Conservation (phyloP, 768 basidiomycete genomes). For the Russula foetens region DNA sequence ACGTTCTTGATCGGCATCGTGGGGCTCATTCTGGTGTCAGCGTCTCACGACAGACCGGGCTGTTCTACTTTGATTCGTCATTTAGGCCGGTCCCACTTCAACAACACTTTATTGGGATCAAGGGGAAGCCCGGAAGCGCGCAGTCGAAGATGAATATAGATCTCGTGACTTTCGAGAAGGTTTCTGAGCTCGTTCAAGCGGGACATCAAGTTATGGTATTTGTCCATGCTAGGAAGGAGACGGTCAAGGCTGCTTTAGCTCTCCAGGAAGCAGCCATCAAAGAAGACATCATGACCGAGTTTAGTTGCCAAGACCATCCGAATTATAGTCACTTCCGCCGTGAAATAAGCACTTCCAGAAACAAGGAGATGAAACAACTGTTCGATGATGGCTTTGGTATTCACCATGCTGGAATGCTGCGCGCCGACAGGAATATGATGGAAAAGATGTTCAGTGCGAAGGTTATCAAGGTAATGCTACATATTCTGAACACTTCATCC, state of each 20-base stretch:
- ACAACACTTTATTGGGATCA: conserved; percentile 92
- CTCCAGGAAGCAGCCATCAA: conserved; percentile 67
- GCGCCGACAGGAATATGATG: conserved; percentile 90
- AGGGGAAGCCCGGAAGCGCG: conserved; percentile 73
- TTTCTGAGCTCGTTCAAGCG: conserved; percentile 74
- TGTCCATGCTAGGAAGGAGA: conserved; percentile 97
- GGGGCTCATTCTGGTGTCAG: conserved; percentile 34
- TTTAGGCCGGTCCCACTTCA: conserved; percentile 95
- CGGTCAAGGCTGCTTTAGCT: conserved; percentile 81
- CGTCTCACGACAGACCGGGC: conserved; percentile 75
- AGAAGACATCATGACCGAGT: conserved; percentile 69
- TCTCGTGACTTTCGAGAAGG: conserved; percentile 81
- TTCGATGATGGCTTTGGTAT: conserved; percentile 93
- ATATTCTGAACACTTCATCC: background rate
- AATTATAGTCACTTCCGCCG: conserved; percentile 69
- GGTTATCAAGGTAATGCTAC: conserved; percentile 71
- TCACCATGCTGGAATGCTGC: conserved; percentile 97
- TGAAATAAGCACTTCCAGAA: conserved; percentile 72
- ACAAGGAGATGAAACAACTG: conserved; percentile 94
- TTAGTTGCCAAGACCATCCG: conserved; percentile 76
- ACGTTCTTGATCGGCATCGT: background rate
- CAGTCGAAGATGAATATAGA: conserved; percentile 82
- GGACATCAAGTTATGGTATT: conserved; percentile 99
- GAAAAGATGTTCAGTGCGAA: conserved; percentile 88
- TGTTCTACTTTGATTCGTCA: conserved; percentile 97